Conservation (phyloP, 768 basidiomycete species). For the Collybia sordida region DNA sequence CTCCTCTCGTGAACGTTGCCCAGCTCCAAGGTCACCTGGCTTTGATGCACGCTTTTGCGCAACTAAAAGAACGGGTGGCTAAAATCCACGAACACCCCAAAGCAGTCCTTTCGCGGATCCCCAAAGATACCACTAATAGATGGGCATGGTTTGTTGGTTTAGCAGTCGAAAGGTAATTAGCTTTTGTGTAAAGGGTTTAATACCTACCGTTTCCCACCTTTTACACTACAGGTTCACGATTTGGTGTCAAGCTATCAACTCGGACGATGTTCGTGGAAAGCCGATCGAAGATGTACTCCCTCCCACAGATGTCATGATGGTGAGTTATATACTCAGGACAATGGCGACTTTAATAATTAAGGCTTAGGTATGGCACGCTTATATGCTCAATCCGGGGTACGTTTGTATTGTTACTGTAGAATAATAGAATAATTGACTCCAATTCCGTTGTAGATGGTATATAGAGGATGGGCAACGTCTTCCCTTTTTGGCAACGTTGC, state of each 20-base stretch:
- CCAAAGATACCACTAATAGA: slow-evolving; percentile 2
- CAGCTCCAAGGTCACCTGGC: slow-evolving; percentile 11
- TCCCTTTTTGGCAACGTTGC: slow-evolving; percentile 5
- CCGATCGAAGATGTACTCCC: not conserved
- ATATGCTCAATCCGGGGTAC: slow-evolving; percentile 15
- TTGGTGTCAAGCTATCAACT: not conserved
- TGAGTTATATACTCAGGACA: not conserved
- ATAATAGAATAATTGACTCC: not conserved
- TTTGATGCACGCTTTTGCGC: slow-evolving; percentile 9
- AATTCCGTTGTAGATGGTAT: slow-evolving; percentile 9
- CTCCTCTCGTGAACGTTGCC: slow-evolving; percentile 5
- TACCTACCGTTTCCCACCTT: not conserved
- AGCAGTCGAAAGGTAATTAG: slow-evolving; percentile 11
- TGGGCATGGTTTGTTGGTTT: slow-evolving; percentile 15
- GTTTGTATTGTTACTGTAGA: not conserved
- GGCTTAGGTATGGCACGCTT: slow-evolving; percentile 14
- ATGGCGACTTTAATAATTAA: not conserved
- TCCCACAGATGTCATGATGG: slow-evolving; percentile 4
- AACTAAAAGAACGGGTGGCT: slow-evolving; percentile 3
- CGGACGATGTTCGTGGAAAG: not conserved
- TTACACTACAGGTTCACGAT: not conserved
- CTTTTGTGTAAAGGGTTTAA: not conserved
- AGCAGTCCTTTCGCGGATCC: not conserved
- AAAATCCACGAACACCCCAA: not conserved
- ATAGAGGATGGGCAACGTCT: slow-evolving; percentile 13